Conservation (phyloP, 1,139 yeast genomes). For the Geotrichum citri-aurantii region DNA sequence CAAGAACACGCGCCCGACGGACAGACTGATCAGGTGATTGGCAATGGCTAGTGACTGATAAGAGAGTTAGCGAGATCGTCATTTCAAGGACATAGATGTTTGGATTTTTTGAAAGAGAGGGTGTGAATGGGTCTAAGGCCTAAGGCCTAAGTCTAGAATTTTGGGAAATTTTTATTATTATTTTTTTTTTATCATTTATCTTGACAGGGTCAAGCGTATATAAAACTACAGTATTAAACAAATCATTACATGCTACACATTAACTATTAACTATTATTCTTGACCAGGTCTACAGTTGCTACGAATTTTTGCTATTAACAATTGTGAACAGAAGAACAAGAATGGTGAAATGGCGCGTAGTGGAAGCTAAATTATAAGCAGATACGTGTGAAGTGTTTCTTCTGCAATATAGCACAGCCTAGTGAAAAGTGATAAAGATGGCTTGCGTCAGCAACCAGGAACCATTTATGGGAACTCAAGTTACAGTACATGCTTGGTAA, state of each 20-base stretch:
- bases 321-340: no score
- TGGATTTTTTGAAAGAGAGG: background rate
- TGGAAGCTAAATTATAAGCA: no score
- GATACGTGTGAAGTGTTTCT: no score
- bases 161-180: background rate
- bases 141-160: background rate
- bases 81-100: background rate
- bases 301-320: background rate
- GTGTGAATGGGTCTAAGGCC: background rate
- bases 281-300: background rate
- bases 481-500: no score
- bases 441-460: no score
- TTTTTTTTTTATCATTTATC: background rate
- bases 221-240: background rate
- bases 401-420: no score
- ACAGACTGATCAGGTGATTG: constrained; percentile 5
- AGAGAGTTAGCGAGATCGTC: background rate
- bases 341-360: no score
- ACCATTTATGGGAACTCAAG: no score
- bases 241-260: background rate
- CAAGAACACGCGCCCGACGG: background rate
- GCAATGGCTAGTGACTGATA: background rate
- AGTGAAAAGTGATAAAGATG: no score
- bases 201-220: background rate
- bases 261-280: background rate